Percentiles rank a stretch among this genome's conserved stretches.
phyloP scores from a whole-genome alignment of 2,329 filamentous ascomycete genomes.

The Graphilbum fragrans region DNA sequence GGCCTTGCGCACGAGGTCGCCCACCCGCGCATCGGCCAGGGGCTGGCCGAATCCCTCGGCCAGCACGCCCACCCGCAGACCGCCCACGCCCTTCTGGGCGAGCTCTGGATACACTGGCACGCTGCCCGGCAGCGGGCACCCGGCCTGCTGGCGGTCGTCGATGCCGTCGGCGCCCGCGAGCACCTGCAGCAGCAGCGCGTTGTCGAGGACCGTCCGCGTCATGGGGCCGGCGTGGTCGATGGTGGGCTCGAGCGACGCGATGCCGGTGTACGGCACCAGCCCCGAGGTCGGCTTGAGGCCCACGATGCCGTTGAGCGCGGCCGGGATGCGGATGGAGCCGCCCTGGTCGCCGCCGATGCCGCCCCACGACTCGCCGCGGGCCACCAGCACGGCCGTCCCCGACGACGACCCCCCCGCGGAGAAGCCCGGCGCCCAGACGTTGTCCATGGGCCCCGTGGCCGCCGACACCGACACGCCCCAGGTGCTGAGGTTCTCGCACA shows the following conservation, averaged over 20 bases:
- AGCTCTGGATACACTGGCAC: no score
- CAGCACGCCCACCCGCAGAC: slow-evolving; percentile 18
- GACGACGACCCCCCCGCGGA: slow-evolving; percentile 34
- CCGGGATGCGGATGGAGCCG: slow-evolving; percentile 20
- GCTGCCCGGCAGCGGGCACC: slow-evolving; percentile 9
- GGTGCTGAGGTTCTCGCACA: slow-evolving; percentile 34
- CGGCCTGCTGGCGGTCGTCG: slow-evolving; percentile 18
- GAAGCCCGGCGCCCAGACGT: slow-evolving; percentile 31
- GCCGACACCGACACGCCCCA: slow-evolving; percentile 28
- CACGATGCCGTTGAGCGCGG: slow-evolving; percentile 17
- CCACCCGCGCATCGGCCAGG: slow-evolving; percentile 13
- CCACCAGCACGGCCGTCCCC: slow-evolving; percentile 29
- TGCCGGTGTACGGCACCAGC: slow-evolving; percentile 21
- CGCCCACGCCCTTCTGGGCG: slow-evolving; percentile 11
- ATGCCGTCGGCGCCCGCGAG: slow-evolving; percentile 20
- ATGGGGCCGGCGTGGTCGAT: slow-evolving; percentile 21
- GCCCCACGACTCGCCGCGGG: slow-evolving; percentile 17
- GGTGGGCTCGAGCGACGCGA: slow-evolving; percentile 16
- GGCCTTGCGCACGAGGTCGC: slow-evolving; percentile 13
- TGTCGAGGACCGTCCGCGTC: slow-evolving; percentile 15
- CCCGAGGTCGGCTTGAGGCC: slow-evolving; percentile 21
- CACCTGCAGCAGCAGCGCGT: slow-evolving; percentile 18
- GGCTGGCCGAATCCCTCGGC: slow-evolving; percentile 15
- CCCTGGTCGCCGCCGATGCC: slow-evolving; percentile 22
- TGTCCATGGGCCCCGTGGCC: slow-evolving; percentile 32